A percentile compares a stretch with the other conserved stretches of the same genome.
Conservation (phyloP, 441 rosid species). For the Cnidoscolus chayamansa region DNA sequence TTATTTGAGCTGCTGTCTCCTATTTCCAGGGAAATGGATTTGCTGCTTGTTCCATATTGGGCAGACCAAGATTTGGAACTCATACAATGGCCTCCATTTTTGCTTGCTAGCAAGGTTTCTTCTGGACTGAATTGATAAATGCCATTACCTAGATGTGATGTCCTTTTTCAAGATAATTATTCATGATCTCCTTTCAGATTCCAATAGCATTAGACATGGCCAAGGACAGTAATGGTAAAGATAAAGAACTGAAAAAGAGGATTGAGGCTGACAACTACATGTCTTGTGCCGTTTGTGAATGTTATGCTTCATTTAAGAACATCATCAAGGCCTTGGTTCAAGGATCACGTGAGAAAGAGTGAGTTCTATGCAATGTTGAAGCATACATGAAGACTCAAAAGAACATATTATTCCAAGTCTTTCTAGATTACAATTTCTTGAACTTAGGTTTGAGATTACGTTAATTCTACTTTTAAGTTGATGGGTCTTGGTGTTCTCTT, state of each 20-base stretch:
- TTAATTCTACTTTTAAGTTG: constrained; percentile 11
- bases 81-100: constrained; percentile 98
- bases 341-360: constrained; percentile 64
- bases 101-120: constrained; percentile 96
- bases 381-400: constrained; percentile 9
- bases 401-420: constrained; percentile 6
- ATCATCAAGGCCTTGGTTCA: constrained; percentile 76
- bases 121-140: constrained; percentile 12
- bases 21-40: constrained; percentile 81
- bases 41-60: constrained; percentile 99
- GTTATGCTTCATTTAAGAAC: constrained; percentile 90
- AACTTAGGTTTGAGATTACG: constrained; percentile 14
- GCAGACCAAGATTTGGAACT: constrained; percentile 91
- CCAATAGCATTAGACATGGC: constrained; percentile 99
- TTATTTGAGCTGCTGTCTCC: constrained; percentile 4
- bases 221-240: constrained; percentile 92
- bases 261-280: constrained; percentile 69
- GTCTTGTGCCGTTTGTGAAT: constrained; percentile 93
- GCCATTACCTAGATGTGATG: constrained; percentile 17
- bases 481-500: constrained; percentile 6
- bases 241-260: constrained; percentile 86
- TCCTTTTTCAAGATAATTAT: constrained; percentile 20
- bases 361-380: constrained; percentile 32
- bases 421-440: constrained; percentile 16
- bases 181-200: constrained; percentile 45